Conservation (phyloP, 768 basidiomycete genomes). For the Leccinum subtestaceum region DNA sequence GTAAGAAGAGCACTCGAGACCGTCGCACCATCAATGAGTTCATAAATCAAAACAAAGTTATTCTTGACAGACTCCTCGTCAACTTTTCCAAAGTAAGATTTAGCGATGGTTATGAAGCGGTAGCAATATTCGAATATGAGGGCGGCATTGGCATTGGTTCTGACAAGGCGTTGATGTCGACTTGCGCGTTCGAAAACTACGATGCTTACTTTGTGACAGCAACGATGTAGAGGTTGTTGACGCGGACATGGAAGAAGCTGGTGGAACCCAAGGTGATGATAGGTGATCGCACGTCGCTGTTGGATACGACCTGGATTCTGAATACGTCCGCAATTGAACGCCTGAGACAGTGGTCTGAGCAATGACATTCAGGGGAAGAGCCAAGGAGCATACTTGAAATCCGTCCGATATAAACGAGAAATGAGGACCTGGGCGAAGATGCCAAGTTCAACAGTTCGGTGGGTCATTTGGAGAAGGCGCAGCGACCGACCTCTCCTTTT, state of each 20-base stretch:
- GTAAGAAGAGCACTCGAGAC: conserved; percentile 10
- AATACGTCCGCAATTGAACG: conserved; percentile 97
- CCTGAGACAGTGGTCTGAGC: conserved; percentile 40
- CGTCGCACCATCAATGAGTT: conserved; percentile 85
- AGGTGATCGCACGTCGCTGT: conserved; percentile 93
- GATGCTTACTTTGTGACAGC: conserved; percentile 86
- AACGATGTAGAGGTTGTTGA: conserved; percentile 94
- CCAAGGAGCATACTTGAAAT: conserved; percentile 76
- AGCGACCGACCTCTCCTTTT: conserved; percentile 86
- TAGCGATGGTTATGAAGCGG: conserved; percentile 90
- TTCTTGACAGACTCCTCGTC: conserved; percentile 99
- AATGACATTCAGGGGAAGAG: not conserved
- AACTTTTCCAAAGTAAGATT: conserved; percentile 96
- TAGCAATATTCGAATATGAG: conserved; percentile 98
- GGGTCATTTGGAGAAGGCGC: not conserved
- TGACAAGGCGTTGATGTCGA: conserved; percentile 29
- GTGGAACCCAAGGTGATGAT: conserved; percentile 98
- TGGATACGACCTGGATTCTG: conserved; percentile 97
- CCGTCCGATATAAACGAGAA: conserved; percentile 91
- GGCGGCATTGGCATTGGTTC: conserved; percentile 95
- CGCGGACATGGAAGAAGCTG: conserved; percentile 96
- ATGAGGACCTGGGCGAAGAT: conserved; percentile 72
- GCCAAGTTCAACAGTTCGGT: conserved; percentile 3
- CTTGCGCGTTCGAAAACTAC: not conserved
- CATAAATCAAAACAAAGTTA: conserved; percentile 98